phyloP scores from a whole-genome alignment of 2,329 filamentous ascomycete genomes.

The Trichoderma endophyticum region DNA sequence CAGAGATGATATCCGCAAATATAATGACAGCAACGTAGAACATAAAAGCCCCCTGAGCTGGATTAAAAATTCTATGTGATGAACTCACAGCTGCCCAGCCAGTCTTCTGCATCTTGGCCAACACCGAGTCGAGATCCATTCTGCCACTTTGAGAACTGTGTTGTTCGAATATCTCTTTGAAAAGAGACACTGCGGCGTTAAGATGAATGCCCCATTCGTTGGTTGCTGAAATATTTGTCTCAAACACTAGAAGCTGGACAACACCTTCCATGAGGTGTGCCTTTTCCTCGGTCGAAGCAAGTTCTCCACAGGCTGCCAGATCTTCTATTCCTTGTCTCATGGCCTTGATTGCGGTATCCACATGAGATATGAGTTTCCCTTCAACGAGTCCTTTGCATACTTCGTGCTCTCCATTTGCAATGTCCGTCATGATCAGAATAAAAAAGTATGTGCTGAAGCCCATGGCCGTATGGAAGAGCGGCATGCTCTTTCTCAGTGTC shows the following conservation, averaged over 20 bases:
- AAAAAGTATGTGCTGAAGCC: conserved; percentile 50
- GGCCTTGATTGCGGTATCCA: neutral
- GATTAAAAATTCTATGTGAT: conserved; percentile 29
- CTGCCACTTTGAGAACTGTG: neutral
- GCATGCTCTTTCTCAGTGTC: conserved; percentile 46
- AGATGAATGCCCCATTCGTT: conserved; percentile 26
- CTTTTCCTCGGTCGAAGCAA: conserved; percentile 8
- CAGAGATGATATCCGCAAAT: conserved; percentile 22
- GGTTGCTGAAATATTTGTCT: conserved; percentile 37
- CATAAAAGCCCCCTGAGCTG: conserved; percentile 36
- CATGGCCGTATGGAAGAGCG: conserved; percentile 48
- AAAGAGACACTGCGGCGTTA: neutral
- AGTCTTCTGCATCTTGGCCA: neutral
- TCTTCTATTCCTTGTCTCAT: conserved; percentile 5
- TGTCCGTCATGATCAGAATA: conserved; percentile 31
- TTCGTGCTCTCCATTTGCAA: conserved; percentile 18
- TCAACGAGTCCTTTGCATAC: neutral
- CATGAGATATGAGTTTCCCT: neutral
- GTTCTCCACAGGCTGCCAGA: neutral
- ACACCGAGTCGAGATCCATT: neutral
- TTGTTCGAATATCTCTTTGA: neutral
- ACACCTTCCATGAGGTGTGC: conserved; percentile 39
- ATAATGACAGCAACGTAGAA: conserved; percentile 37
- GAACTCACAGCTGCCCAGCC: neutral
- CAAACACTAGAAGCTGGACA: conserved; percentile 45